phyloP scores from a whole-genome alignment of 441 rosid species.

The Biscutella laevigata region DNA sequence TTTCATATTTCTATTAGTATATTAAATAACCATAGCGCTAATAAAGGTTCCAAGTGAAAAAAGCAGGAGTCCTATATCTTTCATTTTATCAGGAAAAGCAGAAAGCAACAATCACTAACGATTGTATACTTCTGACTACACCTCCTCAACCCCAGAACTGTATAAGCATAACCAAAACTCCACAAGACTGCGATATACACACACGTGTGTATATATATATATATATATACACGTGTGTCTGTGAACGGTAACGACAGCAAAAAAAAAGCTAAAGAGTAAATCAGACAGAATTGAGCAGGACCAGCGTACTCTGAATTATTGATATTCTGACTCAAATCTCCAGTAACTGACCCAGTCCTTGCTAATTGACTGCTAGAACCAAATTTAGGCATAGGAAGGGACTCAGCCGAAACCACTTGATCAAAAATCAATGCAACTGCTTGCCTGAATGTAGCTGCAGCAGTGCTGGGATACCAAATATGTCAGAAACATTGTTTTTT shows the following conservation, averaged over 20 bases:
- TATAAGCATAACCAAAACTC: not conserved
- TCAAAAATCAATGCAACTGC: conserved; percentile 96
- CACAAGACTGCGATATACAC: too few species aligned
- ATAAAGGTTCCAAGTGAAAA: conserved; percentile 3
- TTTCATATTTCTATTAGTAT: conserved; percentile 23
- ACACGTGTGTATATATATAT: too few species aligned
- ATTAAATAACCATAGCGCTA: conserved; percentile 14
- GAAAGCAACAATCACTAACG: conserved; percentile 5
- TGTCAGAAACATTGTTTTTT: conserved; percentile 3
- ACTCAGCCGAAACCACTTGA: conserved; percentile 72
- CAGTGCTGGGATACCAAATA: conserved; percentile 55
- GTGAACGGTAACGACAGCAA: not conserved
- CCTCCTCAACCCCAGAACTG: too few species aligned
- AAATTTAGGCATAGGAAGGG: conserved; percentile 71
- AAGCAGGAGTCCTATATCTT: conserved; percentile 8
- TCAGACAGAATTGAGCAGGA: conserved; percentile 5
- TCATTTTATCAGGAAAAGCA: conserved; percentile 9
- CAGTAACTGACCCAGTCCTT: conserved; percentile 75
- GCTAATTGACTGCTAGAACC: conserved; percentile 54
- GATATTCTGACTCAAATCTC: conserved; percentile 75
- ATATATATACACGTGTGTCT: too few species aligned
- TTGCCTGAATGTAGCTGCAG: conserved; percentile 99
- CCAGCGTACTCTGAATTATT: conserved; percentile 63
- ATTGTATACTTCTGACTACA: not conserved
- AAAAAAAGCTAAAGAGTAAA: not conserved